Conservation (phyloP, 148 eudicot species). For the Rhododendron kiyosumense region DNA sequence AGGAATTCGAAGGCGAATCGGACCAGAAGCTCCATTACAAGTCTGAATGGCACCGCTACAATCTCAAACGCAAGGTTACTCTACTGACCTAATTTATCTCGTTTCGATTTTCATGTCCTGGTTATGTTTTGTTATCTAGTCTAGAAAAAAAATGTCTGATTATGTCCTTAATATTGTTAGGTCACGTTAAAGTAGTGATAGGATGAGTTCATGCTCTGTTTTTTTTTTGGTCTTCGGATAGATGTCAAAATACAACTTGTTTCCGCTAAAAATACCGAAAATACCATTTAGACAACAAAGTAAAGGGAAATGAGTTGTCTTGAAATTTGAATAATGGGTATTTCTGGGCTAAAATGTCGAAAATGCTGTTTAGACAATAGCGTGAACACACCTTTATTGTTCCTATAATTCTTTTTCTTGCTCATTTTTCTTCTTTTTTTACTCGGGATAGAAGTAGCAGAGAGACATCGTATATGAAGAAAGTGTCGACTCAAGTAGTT, state of each 20-base stretch:
- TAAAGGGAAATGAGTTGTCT: too few species aligned
- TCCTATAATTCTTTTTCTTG: not conserved
- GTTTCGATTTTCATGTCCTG: not conserved
- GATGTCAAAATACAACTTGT: too few species aligned
- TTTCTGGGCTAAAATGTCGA: too few species aligned
- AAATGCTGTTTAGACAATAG: too few species aligned
- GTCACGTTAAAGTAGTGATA: too few species aligned
- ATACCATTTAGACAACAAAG: too few species aligned
- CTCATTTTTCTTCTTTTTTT: not conserved
- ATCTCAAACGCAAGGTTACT: slow-evolving; percentile 93
- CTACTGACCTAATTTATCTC: not conserved
- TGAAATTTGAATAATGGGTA: too few species aligned
- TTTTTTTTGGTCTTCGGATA: too few species aligned
- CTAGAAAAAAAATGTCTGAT: not conserved
- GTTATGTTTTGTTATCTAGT: not conserved
- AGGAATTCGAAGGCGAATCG: slow-evolving; percentile 59
- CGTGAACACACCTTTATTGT: not conserved
- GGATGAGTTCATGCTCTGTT: too few species aligned
- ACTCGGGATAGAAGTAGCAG: not conserved
- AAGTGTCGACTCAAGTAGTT: not conserved
- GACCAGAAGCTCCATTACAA: slow-evolving; percentile 90
- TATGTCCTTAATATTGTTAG: not conserved
- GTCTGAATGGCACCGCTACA: slow-evolving; percentile 99
- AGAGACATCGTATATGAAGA: not conserved
- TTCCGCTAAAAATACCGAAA: too few species aligned